Evolutionary conservation across 768 basidiomycete species (phyloP).

Genomic region (Tricholoma sp.): DNA sequence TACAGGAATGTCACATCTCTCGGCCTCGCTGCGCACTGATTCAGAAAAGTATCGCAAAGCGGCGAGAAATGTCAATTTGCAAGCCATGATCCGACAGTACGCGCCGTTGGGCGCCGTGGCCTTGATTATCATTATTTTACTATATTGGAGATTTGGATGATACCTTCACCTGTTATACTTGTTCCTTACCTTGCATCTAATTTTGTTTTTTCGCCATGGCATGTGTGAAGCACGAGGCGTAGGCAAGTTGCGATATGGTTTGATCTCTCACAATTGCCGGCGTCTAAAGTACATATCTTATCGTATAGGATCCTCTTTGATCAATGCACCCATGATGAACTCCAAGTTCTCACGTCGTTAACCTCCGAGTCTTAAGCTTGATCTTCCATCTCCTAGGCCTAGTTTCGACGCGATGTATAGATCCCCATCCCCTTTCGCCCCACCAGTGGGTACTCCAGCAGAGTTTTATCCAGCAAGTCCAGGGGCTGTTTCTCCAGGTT

Average conservation of each 20-base stretch:
- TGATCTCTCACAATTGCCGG: neutral
- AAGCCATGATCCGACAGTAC: conserved; percentile 93
- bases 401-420: conserved; percentile 24
- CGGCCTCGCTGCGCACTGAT: conserved; percentile 89
- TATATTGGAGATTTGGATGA: conserved; percentile 74
- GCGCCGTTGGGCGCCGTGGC: conserved; percentile 85
- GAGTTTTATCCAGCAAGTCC: conserved; percentile 10
- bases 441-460: conserved; percentile 8
- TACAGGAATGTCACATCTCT: conserved; percentile 94
- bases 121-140: conserved; percentile 70
- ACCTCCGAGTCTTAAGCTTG: neutral
- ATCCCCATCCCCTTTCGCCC: conserved; percentile 25
- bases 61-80: conserved; percentile 88
- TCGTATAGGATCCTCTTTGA: neutral
- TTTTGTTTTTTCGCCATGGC: conserved; percentile 4
- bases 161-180: conserved; percentile 23
- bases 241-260: conserved; percentile 2
- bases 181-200: conserved; percentile 5
- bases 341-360: neutral
- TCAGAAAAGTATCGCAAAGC: conserved; percentile 97
- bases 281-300: neutral
- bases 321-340: no score
- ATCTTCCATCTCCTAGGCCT: conserved; percentile 1
- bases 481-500: conserved; percentile 48
- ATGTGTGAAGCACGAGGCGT: conserved; percentile 1